Evolutionary conservation across 805 yeast genomes (phyloP), one percentile per base, ranked within the genome.

Genomic region (Kodamaea kaohsiungensis): DNA sequence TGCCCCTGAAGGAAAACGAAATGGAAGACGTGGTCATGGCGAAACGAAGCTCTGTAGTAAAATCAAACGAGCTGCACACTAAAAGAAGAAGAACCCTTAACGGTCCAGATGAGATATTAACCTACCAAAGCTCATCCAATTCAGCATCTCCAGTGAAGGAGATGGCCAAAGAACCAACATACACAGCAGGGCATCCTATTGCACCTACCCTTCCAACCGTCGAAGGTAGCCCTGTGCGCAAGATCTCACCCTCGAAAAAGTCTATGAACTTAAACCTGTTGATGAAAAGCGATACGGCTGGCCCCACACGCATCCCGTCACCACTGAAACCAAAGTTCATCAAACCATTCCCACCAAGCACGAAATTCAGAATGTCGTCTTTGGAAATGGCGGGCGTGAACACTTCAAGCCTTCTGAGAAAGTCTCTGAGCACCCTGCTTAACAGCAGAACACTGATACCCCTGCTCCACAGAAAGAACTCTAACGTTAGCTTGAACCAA

Each of bases 211-310:
- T 45, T 22, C 19, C 48, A 2, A 30, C 49, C 43, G 46, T 42
- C 39, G 37, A 43, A 48, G 43, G 45, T 19, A 51, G 46, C 51
- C 49, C 16, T 17, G 37, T 50, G 7, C 58, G 63, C n/a, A 63
- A 60, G 38, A 75, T 76, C 4, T 73, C 78, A 1, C 80, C 80
- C 0, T 75, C 79, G 7, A 75, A 71, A 53, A 71, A 72, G 43
- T 70, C 73, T 5, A 67, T 67, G 68, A 70, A 75, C 54, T 66
- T 76, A 52, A 68, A 72, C 55, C 62, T 61, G 43, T 54, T 74
- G 25, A 58, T 75, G 43, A 64, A 59, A 35, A 61, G 61, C 48
- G 49, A 48, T 30, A 53, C 45, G 45, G 45, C 45, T 16, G 45
- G 45, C 45, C 45, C 45, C 25, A 16, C 45, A 40, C 45, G 45